Evolutionary conservation across 2,329 filamentous ascomycete species (phyloP), one percentile per base, ranked within the genome.

Genomic region (Malbranchea zuffiana): DNA sequence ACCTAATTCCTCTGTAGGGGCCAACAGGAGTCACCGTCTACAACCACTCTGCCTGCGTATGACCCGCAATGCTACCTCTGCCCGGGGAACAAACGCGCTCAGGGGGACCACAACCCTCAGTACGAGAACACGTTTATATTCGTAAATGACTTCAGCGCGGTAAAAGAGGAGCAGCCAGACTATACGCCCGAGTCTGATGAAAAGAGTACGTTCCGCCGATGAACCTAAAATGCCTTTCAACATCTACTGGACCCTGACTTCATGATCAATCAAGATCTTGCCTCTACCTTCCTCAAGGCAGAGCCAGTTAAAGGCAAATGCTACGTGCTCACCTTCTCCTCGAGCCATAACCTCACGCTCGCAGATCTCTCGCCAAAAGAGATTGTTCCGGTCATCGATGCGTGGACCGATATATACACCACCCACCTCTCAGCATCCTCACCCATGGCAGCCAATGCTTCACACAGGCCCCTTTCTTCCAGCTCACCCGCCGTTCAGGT

Each of bases 71-170:
- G 90, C 63, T 98, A 96, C 60, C 72, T 98, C 6, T 98, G 90
- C 55, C 90, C 90, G 1, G 77, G 86, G 24, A 98, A 98, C 58
- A 71, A 80, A 47, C 80, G 90, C 39, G 90, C 90, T 3, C 78
- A 85, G 50, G 90, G 90, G 38, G 85, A 90, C 52, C 58, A 61
- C 42, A 98, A 98, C 52, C 88, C 90, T 1, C 69, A 82, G 37
- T 98, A 96, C 56, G 71, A 82, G 35, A 75, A 75, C 52, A 93
- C 86, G 0, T 96, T 92, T 56, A 80, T 88, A 25, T 98, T 98
- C 54, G 82, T 96, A 48, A 98, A 98, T 53, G 90, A 98, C 59
- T 98, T 90, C 62, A 92, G 85, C 52, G 90, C 90, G 2, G 88
- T 98, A 34, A 95, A 94, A 63, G 87, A 95, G 62, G 71, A 82